These are phyloP conservation scores for Russula sp. DNA, from an alignment of 768 basidiomycete genomes.

Conservation along the genomic window DNA sequence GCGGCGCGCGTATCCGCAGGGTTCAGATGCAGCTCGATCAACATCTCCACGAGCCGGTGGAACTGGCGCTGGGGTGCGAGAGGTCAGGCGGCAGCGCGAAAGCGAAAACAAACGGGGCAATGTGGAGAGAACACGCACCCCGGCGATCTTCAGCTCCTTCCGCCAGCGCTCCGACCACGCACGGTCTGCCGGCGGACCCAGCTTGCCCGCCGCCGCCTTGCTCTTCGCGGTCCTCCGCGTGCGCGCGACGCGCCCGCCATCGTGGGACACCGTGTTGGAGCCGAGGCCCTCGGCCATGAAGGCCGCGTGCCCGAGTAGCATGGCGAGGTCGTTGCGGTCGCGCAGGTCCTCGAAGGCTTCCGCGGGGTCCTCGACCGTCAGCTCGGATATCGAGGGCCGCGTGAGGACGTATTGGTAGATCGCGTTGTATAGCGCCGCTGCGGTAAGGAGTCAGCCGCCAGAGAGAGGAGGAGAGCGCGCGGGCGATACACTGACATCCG, in stretches of 20 bases:
- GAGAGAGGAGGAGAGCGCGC: not conserved
- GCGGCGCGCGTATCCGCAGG: conserved; percentile 46
- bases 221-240: conserved; percentile 24
- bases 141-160: conserved; percentile 81
- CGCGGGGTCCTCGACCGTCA: conserved; percentile 96
- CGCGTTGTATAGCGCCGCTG: conserved; percentile 83
- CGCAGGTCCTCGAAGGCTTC: conserved; percentile 96
- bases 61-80: conserved; percentile 72
- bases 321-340: conserved; percentile 84
- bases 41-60: conserved; percentile 85
- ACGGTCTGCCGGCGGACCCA: conserved; percentile 74
- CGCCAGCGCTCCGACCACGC: conserved; percentile 77
- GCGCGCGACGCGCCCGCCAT: conserved; percentile 37
- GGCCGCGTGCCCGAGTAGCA: conserved; percentile 56
- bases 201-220: conserved; percentile 42
- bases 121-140: conserved; percentile 38
- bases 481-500: conserved; percentile 59
- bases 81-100: not conserved
- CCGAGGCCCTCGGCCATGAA: conserved; percentile 74
- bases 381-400: conserved; percentile 69
- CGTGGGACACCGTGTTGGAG: conserved; percentile 27
- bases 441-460: not conserved
- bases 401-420: conserved; percentile 73
- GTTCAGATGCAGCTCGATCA: conserved; percentile 69
- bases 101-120: not conserved